Evolutionary conservation across 1,139 yeast species (phyloP).

Genomic region (Yamadazyma songkhlaensis): DNA sequence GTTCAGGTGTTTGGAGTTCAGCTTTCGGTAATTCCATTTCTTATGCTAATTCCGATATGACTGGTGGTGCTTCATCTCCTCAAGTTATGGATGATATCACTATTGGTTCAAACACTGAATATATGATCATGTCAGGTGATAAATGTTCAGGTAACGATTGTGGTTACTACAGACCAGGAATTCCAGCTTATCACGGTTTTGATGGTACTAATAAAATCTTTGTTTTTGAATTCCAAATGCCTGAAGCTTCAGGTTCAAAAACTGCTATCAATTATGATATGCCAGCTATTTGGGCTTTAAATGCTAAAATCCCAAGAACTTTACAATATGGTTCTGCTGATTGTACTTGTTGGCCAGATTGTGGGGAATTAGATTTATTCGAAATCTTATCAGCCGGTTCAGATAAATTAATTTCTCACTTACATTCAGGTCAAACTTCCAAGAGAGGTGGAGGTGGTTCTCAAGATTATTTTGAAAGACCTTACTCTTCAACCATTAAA

Average conservation of each 20-base stretch:
- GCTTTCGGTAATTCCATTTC: conserved; percentile 92
- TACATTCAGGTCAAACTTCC: conserved; percentile 77
- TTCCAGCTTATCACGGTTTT: conserved; percentile 73
- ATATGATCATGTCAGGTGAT: conserved; percentile 55
- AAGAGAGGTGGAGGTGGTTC: conserved; percentile 79
- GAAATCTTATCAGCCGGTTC: conserved; percentile 75
- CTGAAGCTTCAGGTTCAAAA: conserved; percentile 35
- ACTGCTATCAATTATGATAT: conserved; percentile 47
- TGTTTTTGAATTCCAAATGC: conserved; percentile 69
- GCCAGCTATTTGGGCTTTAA: conserved; percentile 80
- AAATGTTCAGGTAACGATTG: conserved; percentile 55
- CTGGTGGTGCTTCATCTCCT: conserved; percentile 60
- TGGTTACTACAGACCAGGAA: conserved; percentile 70
- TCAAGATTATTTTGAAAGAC: conserved; percentile 82
- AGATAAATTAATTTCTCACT: conserved; percentile 69
- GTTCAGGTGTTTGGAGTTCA: conserved; percentile 80
- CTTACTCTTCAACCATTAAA: conserved; percentile 71
- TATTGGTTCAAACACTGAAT: conserved; percentile 58
- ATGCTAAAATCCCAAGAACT: conserved; percentile 77
- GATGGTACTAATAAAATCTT: conserved; percentile 65
- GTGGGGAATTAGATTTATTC: conserved; percentile 82
- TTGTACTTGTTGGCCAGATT: conserved; percentile 74
- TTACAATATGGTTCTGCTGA: conserved; percentile 62
- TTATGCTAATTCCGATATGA: conserved; percentile 74
- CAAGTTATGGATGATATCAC: conserved; percentile 52